Evolutionary conservation across 1,284 basidiomycete genomes (phyloP).

Genomic region (Irpex sp.): DNA sequence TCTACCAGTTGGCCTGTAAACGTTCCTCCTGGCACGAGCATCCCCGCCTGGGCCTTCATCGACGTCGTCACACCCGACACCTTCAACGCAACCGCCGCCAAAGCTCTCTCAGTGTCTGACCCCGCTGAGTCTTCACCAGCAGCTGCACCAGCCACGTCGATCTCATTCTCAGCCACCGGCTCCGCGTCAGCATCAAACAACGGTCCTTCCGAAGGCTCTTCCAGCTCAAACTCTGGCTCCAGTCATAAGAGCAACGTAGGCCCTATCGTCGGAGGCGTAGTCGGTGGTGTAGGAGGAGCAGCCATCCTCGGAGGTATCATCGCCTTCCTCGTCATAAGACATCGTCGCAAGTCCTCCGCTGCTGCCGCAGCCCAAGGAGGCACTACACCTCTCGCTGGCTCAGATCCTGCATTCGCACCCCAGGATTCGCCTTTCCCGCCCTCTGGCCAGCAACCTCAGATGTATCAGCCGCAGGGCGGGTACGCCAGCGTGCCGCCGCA

Average conservation of each 20-base stretch:
- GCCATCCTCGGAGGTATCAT: slow-evolving; percentile 4
- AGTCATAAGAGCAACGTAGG: slow-evolving; percentile 5
- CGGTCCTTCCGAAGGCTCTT: neutral
- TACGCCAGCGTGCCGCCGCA: neutral
- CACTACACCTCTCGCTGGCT: neutral
- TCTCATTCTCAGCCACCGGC: neutral
- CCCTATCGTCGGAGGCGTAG: slow-evolving; percentile 8
- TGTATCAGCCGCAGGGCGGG: neutral
- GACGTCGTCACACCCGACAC: slow-evolving; percentile 9
- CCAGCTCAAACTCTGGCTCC: neutral
- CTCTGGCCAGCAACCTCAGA: neutral
- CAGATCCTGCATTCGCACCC: neutral
- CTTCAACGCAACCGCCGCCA: slow-evolving; percentile 14
- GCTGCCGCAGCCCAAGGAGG: neutral
- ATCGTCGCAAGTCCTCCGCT: neutral
- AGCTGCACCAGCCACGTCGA: neutral
- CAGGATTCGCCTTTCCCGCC: neutral
- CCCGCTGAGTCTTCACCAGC: slow-evolving; percentile 9
- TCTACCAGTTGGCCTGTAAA: slow-evolving; percentile 6
- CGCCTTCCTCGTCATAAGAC: slow-evolving; percentile 1
- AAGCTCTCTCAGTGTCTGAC: neutral
- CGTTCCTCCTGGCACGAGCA: slow-evolving; percentile 11
- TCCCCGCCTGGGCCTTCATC: slow-evolving; percentile 14
- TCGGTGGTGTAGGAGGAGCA: slow-evolving; percentile 8
- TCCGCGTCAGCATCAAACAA: neutral